Evolutionary conservation across 2,329 filamentous ascomycete genomes (phyloP), one percentile per base, ranked within the genome.

Genomic region (Shiraia bambusicola): DNA sequence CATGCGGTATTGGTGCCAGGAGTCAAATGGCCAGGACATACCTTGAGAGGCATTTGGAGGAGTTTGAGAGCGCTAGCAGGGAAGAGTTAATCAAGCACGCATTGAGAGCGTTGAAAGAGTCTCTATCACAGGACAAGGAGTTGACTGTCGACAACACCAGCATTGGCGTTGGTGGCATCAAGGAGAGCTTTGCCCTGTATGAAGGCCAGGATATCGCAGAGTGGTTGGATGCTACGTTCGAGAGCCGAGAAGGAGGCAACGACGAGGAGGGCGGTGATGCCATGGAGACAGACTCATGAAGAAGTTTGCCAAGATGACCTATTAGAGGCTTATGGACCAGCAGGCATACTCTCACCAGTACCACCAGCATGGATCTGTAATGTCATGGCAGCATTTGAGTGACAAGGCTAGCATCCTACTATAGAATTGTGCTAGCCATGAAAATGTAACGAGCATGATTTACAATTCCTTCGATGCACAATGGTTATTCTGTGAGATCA

Each of bases 21-120:
- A 93, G 87, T 70, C 93, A 98, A 76, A 97, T 97, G 89, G 93
- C 93, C 16, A 79, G 93, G 65, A 98, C 93, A 50, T 98, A 98
- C 72, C 77, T 98, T 41, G 93, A 98, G 80, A 81, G 89, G 65
- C 87, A 96, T 72, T 73, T 96, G 48, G 91, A 95, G 50, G 75
- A 83, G 56, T 97, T 98, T 69, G 80, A 82, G 61, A 79, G 80
- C 53, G 84, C 83, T 66, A 82, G 78, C 51, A 79, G 88, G 60
- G 92, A 96, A 65, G 88, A 95, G 71, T 76, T 98, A 64, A 84
- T 98, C 61, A 83, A 83, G 72, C 93, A 98, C 75, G 93, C 92
- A 24, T 76, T 98, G 65, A 81, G 82, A 66, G 92, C 93, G 37
- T 76, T 98, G 66, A 95, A 95, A 79, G 93, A 98, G 78, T 95